Percentiles rank a stretch among this genome's conserved stretches.
These are phyloP conservation scores for Geotrichum histeridarum DNA, from an alignment of 1,139 yeast genomes.

Conservation along the genomic window DNA sequence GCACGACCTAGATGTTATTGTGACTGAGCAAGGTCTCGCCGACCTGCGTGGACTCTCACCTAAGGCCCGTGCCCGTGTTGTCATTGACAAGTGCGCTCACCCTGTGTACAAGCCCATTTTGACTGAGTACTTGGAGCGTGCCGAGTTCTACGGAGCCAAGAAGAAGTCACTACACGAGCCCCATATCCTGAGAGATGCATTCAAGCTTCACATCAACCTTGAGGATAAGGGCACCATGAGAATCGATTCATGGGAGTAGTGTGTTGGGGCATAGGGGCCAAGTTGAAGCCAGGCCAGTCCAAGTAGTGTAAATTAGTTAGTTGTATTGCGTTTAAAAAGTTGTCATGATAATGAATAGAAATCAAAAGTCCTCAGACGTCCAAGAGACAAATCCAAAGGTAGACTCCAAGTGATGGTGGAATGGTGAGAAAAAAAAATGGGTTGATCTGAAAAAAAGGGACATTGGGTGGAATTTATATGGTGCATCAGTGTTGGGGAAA, in stretches of 20 bases:
- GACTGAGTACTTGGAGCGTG: slow-evolving; percentile 77
- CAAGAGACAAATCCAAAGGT: no score
- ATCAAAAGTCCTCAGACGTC: no score
- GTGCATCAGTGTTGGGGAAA: no score
- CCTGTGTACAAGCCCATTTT: slow-evolving; percentile 87
- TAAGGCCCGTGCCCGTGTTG: slow-evolving; percentile 81
- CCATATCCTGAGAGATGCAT: slow-evolving; percentile 81
- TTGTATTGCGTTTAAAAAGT: no score
- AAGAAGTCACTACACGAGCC: slow-evolving; percentile 87
- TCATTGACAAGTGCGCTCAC: slow-evolving; percentile 86
- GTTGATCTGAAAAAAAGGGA: no score
- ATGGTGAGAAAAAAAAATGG: no score
- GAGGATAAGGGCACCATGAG: slow-evolving; percentile 96
- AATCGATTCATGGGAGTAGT: slow-evolving; percentile 60
- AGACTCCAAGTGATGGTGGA: no score
- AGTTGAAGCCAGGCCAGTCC: no score
- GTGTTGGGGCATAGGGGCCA: no score
- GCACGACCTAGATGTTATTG: slow-evolving; percentile 89
- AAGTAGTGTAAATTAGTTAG: no score
- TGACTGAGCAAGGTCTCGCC: slow-evolving; percentile 95
- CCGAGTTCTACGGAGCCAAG: slow-evolving; percentile 69
- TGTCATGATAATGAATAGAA: no score
- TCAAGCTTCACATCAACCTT: slow-evolving; percentile 88
- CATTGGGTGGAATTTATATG: no score
- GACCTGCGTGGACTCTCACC: slow-evolving; percentile 94